Conservation (phyloP, 345 rosid species). For the Orychophragmus violaceus region DNA sequence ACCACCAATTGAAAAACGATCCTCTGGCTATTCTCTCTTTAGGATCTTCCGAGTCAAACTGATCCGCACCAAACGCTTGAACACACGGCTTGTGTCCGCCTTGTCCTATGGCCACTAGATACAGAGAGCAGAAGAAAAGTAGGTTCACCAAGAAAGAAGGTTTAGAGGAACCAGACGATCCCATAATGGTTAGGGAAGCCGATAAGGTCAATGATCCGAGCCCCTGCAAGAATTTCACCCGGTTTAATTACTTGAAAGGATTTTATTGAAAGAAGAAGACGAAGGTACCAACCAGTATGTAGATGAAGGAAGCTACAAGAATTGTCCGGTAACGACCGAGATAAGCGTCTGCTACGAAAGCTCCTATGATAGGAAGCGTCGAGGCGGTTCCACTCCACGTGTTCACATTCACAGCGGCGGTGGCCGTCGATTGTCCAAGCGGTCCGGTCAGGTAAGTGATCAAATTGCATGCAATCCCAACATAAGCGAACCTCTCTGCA, state of each 20-base stretch:
- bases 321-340: conserved; percentile 13
- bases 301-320: neutral
- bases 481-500: conserved; percentile 6
- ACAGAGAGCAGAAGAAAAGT: conserved; percentile 3
- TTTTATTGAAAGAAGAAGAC: neutral
- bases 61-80: conserved; percentile 10
- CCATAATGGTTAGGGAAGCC: neutral
- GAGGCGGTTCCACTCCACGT: neutral
- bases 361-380: conserved; percentile 5
- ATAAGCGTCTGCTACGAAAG: conserved; percentile 4
- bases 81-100: conserved; percentile 8
- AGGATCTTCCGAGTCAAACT: neutral
- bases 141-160: neutral
- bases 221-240: neutral
- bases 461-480: neutral
- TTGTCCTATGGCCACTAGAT: neutral
- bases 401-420: conserved; percentile 4
- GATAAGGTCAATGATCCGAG: neutral
- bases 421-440: neutral
- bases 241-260: neutral
- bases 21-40: neutral
- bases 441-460: neutral
- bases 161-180: neutral
- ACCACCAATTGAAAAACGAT: conserved; percentile 8
- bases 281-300: neutral